A percentile compares a stretch with the other conserved stretches of the same genome.
Evolutionary conservation across 805 yeast genomes (phyloP).

Genomic region (Hanseniaspora clermontiae): DNA sequence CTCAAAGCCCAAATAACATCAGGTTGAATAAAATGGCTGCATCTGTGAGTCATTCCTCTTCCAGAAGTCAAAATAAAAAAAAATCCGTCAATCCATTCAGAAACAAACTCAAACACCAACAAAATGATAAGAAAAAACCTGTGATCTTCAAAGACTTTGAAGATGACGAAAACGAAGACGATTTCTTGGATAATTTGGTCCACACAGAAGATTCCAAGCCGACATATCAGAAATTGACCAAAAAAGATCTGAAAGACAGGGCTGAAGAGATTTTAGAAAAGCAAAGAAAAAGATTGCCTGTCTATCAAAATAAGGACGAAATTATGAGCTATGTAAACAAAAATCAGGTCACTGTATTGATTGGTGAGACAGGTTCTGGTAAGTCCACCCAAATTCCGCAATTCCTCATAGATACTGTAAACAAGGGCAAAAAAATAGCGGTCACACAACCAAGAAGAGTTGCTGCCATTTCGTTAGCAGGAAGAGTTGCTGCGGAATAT

Average conservation of each 20-base stretch:
- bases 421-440: constrained; percentile 41
- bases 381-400: constrained; percentile 96
- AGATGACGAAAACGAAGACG: constrained; percentile 25
- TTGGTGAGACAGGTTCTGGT: constrained; percentile 98
- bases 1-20: not conserved
- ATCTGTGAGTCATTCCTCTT: not conserved
- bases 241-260: constrained; percentile 27
- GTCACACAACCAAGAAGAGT: constrained; percentile 97
- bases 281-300: constrained; percentile 54
- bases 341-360: constrained; percentile 62
- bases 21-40: not conserved
- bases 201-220: constrained; percentile 11
- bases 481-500: constrained; percentile 80
- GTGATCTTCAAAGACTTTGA: constrained; percentile 29
- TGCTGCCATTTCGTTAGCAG: constrained; percentile 88
- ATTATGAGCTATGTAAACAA: constrained; percentile 42
- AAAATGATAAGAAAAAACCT: constrained; percentile 1
- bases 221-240: constrained; percentile 12
- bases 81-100: not conserved
- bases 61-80: not conserved
- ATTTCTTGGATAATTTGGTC: constrained; percentile 15
- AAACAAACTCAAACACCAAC: not conserved
- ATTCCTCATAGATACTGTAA: constrained; percentile 44
- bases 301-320: constrained; percentile 55
- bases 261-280: constrained; percentile 35